Percentiles rank a stretch among this genome's conserved stretches.
Conservation (phyloP, 805 yeast species). For the Kazachstania viticola region DNA sequence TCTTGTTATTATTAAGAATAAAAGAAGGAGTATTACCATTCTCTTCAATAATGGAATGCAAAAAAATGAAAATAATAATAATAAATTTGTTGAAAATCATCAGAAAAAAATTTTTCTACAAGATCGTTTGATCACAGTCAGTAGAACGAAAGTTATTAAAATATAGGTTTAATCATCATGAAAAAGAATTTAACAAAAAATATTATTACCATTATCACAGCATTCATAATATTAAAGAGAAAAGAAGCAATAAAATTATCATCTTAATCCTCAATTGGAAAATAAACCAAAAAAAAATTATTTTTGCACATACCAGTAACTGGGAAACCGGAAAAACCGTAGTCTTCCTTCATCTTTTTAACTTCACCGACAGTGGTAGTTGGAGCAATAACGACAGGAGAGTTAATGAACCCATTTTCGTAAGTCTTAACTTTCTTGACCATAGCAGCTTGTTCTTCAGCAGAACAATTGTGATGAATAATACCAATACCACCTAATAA, state of each 20-base stretch:
- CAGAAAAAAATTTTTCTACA: slow-evolving; percentile 63
- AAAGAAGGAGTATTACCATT: background rate
- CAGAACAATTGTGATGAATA: slow-evolving; percentile 91
- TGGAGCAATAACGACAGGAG: slow-evolving; percentile 82
- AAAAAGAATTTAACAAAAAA: too few relatives aligned
- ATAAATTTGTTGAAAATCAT: slow-evolving; percentile 7
- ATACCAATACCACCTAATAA: slow-evolving; percentile 98
- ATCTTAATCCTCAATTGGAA: background rate
- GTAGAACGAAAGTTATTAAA: slow-evolving; percentile 98
- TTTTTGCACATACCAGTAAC: slow-evolving; percentile 95
- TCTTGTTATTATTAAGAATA: background rate
- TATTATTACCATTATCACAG: too few relatives aligned
- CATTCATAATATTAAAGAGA: background rate
- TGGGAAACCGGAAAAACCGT: slow-evolving; percentile 96
- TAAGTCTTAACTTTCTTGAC: slow-evolving; percentile 91
- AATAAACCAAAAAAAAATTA: slow-evolving; percentile 1
- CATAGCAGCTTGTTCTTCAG: slow-evolving; percentile 98
- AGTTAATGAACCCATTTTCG: slow-evolving; percentile 95
- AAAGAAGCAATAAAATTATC: background rate
- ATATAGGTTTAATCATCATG: slow-evolving; percentile 43
- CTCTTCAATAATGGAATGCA: background rate
- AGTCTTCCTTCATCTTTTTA: slow-evolving; percentile 50
- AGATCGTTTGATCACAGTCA: slow-evolving; percentile 93
- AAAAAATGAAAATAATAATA: too few relatives aligned
- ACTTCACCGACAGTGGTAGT: slow-evolving; percentile 69